phyloP scores from a whole-genome alignment of 768 basidiomycete species.

The Auriscalpium orientale region DNA sequence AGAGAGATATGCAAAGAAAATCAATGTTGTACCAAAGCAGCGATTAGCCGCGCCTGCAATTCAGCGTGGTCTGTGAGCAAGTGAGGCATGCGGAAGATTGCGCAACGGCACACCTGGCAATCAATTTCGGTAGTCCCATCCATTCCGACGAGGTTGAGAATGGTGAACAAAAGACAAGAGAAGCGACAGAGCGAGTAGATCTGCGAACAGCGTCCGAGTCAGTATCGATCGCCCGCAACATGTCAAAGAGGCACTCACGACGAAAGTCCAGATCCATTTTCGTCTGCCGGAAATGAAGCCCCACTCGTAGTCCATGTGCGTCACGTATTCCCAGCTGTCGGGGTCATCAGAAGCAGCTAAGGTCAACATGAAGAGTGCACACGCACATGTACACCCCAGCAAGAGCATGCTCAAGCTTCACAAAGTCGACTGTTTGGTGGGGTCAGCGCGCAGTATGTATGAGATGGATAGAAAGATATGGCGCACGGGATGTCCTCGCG shows the following conservation, averaged over 20 bases:
- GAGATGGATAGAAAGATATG: too few species aligned
- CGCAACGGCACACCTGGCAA: not conserved
- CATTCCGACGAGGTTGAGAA: not conserved
- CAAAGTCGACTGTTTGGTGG: not conserved
- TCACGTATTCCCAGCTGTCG: not conserved
- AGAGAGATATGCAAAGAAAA: too few species aligned
- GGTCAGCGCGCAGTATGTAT: too few species aligned
- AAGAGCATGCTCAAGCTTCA: not conserved
- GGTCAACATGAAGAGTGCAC: not conserved
- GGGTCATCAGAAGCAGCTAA: too few species aligned
- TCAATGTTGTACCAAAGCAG: too few species aligned
- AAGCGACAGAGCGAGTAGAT: not conserved
- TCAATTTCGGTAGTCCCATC: not conserved
- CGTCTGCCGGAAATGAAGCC: not conserved
- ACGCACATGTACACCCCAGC: not conserved
- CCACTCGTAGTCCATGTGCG: not conserved
- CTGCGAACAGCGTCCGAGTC: not conserved
- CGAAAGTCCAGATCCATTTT: not conserved
- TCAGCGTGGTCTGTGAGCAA: too few species aligned
- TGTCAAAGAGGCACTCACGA: not conserved
- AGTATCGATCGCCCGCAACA: too few species aligned
- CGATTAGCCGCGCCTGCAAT: too few species aligned
- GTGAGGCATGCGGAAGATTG: too few species aligned
- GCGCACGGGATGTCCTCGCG: not conserved
- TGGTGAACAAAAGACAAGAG: not conserved